Percentiles rank a stretch among this genome's conserved stretches.
Evolutionary conservation across 2,329 filamentous ascomycete genomes (phyloP).

Genomic region (Fusarium sp.): DNA sequence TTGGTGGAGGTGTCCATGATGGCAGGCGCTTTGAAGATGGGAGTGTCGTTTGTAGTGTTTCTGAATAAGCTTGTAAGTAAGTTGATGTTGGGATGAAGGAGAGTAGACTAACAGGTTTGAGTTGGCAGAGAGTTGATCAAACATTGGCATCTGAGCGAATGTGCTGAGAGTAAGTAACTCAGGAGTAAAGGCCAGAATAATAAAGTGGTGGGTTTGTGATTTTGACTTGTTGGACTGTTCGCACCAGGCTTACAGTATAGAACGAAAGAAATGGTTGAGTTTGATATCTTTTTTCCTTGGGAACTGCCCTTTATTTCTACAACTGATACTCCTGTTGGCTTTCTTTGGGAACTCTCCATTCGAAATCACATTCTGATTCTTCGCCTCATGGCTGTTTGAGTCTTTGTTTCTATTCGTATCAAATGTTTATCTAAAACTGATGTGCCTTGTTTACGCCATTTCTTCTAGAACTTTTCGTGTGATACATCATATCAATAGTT

Average conservation of each 20-base stretch:
- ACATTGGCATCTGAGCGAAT: neutral
- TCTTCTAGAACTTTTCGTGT: constrained; percentile 3
- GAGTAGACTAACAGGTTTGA: constrained; percentile 8
- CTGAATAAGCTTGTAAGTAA: constrained; percentile 2
- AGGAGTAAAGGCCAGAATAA: neutral
- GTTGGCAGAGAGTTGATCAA: neutral
- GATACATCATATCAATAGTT: constrained; percentile 27
- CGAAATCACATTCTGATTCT: constrained; percentile 17
- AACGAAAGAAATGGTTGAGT: neutral
- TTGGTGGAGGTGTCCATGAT: constrained; percentile 30
- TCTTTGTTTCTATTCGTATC: constrained; percentile 11
- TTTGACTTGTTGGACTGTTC: neutral
- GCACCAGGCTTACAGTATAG: constrained; percentile 6
- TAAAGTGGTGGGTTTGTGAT: neutral
- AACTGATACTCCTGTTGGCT: neutral
- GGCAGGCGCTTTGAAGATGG: neutral
- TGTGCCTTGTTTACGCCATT: neutral
- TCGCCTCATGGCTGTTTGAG: constrained; percentile 1
- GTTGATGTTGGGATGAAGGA: neutral
- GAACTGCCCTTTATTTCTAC: constrained; percentile 9
- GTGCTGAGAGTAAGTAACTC: neutral
- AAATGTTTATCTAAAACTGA: neutral
- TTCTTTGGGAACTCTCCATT: neutral
- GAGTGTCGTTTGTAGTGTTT: neutral
- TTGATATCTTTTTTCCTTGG: neutral